Evolutionary conservation across 768 basidiomycete species (phyloP).

Genomic region (Lentinula edodes): DNA sequence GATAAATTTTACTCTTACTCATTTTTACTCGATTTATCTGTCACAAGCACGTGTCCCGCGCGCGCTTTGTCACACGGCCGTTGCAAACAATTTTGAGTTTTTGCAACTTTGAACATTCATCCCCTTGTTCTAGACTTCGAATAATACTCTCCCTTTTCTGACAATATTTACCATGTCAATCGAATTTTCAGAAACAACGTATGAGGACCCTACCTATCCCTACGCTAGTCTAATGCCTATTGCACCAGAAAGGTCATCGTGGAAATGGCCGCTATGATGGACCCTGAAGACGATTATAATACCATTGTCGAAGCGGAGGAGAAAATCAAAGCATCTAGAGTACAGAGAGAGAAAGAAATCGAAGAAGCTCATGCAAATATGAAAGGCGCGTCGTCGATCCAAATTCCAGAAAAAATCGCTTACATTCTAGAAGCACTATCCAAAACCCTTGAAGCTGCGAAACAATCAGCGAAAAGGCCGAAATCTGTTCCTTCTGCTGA

Average conservation of each 20-base stretch:
- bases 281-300: slow-evolving; percentile 74
- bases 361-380: slow-evolving; percentile 63
- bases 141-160: no score
- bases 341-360: slow-evolving; percentile 56
- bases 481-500: slow-evolving; percentile 62
- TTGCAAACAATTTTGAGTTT: no score
- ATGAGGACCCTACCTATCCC: slow-evolving; percentile 8
- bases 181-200: slow-evolving; percentile 45
- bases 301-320: slow-evolving; percentile 73
- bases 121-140: no score
- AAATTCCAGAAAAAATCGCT: background rate
- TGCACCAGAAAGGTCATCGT: slow-evolving; percentile 54
- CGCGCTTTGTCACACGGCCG: no score
- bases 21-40: background rate
- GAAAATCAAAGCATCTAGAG: slow-evolving; percentile 53
- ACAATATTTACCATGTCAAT: slow-evolving; percentile 24
- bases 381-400: slow-evolving; percentile 38
- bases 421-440: slow-evolving; percentile 44
- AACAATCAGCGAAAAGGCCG: slow-evolving; percentile 65
- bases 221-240: background rate
- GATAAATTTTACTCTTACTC: background rate
- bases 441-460: slow-evolving; percentile 61
- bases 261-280: slow-evolving; percentile 68
- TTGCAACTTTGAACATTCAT: no score
- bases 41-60: no score